phyloP scores from a whole-genome alignment of 1,284 basidiomycete genomes.

The Moesziomyces antarcticus region DNA sequence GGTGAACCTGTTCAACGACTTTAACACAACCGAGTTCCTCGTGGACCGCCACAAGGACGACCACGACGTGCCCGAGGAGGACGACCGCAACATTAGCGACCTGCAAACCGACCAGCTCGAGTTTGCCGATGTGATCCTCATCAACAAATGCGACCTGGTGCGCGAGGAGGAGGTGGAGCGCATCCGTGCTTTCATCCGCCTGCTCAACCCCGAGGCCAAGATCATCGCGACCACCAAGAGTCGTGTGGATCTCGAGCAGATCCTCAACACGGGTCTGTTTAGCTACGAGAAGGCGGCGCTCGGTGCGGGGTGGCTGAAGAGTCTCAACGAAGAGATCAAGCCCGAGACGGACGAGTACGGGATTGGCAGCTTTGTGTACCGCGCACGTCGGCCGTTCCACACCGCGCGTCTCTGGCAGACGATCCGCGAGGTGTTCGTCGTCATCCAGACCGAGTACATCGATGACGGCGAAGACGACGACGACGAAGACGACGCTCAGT shows the following conservation, averaged over 20 bases:
- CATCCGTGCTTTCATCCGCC: constrained; percentile 67
- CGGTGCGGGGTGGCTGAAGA: constrained; percentile 71
- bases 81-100: constrained; percentile 71
- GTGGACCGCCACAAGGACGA: constrained; percentile 67
- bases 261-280: constrained; percentile 68
- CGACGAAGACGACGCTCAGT: constrained; percentile 21
- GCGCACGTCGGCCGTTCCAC: constrained; percentile 69
- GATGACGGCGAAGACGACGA: constrained; percentile 63
- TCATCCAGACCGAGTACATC: constrained; percentile 67
- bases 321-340: constrained; percentile 68
- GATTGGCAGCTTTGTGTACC: constrained; percentile 59
- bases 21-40: constrained; percentile 70
- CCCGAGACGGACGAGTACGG: constrained; percentile 70
- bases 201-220: constrained; percentile 70
- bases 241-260: constrained; percentile 67
- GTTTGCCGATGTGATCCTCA: constrained; percentile 70
- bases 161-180: constrained; percentile 60
- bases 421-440: constrained; percentile 69
- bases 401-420: constrained; percentile 70
- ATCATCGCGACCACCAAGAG: constrained; percentile 67
- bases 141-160: constrained; percentile 70
- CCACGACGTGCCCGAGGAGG: constrained; percentile 66
- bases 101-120: constrained; percentile 69
- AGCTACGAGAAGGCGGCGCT: constrained; percentile 69
- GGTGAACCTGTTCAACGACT: constrained; percentile 69